These are phyloP conservation scores for Mortierella antarctica DNA, from an alignment of 192 early-diverging fungal genomes.

Conservation along the genomic window DNA sequence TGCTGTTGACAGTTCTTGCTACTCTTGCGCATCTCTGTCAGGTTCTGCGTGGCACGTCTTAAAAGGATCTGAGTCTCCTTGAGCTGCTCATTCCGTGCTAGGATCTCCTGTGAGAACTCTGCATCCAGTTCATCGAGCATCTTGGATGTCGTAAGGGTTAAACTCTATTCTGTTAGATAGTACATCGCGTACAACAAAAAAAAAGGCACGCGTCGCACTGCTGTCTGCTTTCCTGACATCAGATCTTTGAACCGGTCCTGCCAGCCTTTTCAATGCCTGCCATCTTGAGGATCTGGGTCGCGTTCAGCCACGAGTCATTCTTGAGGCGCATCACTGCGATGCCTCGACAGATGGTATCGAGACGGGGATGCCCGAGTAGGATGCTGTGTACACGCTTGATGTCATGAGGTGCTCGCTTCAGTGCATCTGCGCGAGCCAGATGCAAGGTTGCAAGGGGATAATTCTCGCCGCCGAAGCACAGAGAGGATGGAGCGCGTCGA, in stretches of 20 bases:
- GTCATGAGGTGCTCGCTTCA: slow-evolving; percentile 5
- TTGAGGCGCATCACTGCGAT: slow-evolving; percentile 85
- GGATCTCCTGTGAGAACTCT: slow-evolving; percentile 71
- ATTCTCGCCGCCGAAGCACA: no score
- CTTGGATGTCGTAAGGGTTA: slow-evolving; percentile 53
- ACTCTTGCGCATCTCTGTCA: slow-evolving; percentile 63
- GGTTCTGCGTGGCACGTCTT: slow-evolving; percentile 62
- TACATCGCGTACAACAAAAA: neutral
- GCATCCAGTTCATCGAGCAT: slow-evolving; percentile 76
- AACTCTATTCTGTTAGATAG: slow-evolving; percentile 22
- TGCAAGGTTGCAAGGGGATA: no score
- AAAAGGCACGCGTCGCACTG: neutral
- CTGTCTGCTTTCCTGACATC: slow-evolving; percentile 31
- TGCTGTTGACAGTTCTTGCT: slow-evolving; percentile 62
- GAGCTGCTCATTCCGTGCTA: slow-evolving; percentile 66
- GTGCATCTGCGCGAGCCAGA: no score
- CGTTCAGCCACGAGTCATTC: slow-evolving; percentile 86
- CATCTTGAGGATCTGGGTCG: slow-evolving; percentile 93
- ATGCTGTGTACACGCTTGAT: slow-evolving; percentile 62
- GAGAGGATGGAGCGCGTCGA: no score
- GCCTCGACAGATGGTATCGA: slow-evolving; percentile 81
- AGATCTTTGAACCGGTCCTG: slow-evolving; percentile 68
- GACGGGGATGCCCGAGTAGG: slow-evolving; percentile 76
- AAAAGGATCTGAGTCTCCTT: slow-evolving; percentile 65
- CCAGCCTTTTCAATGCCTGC: slow-evolving; percentile 88